Evolutionary conservation across 2,329 filamentous ascomycete genomes (phyloP).

Genomic region (Microthyrium microscopicum): DNA sequence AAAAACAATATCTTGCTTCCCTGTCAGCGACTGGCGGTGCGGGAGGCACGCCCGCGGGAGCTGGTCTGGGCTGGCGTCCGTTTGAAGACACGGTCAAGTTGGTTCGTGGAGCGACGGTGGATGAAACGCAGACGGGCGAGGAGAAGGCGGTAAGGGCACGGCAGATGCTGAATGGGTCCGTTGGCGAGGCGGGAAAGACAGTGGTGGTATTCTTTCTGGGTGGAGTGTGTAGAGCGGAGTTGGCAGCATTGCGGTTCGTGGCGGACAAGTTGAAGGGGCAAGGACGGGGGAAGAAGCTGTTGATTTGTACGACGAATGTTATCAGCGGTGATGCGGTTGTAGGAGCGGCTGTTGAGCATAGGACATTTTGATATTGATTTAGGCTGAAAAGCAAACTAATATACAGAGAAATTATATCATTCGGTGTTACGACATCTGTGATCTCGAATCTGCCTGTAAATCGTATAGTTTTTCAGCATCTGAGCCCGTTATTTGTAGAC

Average conservation of each 20-base stretch:
- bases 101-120: slow-evolving; percentile 75
- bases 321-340: slow-evolving; percentile 83
- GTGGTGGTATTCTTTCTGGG: slow-evolving; percentile 94
- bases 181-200: slow-evolving; percentile 51
- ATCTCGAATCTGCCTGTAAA: background rate
- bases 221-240: slow-evolving; percentile 92
- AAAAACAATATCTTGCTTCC: slow-evolving; percentile 60
- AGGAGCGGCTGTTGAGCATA: slow-evolving; percentile 63
- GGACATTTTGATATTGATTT: slow-evolving; percentile 14
- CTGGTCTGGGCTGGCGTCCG: slow-evolving; percentile 69
- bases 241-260: slow-evolving; percentile 83
- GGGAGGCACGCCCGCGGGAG: slow-evolving; percentile 29
- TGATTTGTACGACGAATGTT: slow-evolving; percentile 86
- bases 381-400: background rate
- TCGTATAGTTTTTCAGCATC: background rate
- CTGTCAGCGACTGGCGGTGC: slow-evolving; percentile 51
- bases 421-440: background rate
- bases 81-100: slow-evolving; percentile 89
- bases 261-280: slow-evolving; percentile 57
- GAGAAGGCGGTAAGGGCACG: slow-evolving; percentile 83
- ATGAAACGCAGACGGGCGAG: slow-evolving; percentile 79
- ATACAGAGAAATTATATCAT: background rate
- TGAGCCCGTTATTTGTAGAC: background rate
- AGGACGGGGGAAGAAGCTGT: slow-evolving; percentile 52
- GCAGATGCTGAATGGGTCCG: slow-evolving; percentile 60